These are phyloP conservation scores for Astrephomene gubernaculifera DNA, from an alignment of 139 green algal genomes.

Conservation along the genomic window DNA sequence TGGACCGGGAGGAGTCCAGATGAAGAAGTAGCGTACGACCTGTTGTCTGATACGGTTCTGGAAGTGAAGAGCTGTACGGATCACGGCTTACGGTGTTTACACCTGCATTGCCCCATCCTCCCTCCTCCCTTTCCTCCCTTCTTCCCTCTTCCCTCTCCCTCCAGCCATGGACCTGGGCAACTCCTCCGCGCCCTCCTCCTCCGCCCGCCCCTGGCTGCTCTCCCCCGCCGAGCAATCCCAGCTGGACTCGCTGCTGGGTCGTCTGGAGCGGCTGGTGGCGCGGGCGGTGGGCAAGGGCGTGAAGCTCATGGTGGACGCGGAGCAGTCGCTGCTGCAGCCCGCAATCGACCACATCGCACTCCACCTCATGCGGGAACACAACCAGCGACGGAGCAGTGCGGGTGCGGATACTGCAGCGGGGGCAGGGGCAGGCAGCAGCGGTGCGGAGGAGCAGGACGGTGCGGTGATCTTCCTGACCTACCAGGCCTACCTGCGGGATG, in stretches of 20 bases:
- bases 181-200: background rate
- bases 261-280: constrained; percentile 38
- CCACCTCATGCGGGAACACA: constrained; percentile 81
- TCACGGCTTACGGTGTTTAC: no score
- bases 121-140: background rate
- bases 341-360: constrained; percentile 87
- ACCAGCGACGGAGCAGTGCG: constrained; percentile 44
- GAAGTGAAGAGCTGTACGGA: no score
- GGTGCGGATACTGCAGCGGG: background rate
- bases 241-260: constrained; percentile 5
- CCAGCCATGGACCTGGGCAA: background rate
- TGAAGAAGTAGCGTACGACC: no score
- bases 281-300: constrained; percentile 34
- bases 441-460: background rate
- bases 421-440: background rate
- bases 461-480: constrained; percentile 82
- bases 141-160: background rate
- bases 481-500: constrained; percentile 88
- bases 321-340: constrained; percentile 18
- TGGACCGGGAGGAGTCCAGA: no score
- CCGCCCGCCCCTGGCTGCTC: background rate
- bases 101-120: no score
- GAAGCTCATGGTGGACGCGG: constrained; percentile 49
- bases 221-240: background rate
- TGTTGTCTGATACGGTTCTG: no score